These are phyloP conservation scores for barrel medic (Medicago truncatula) DNA, from an alignment of 306 rosid species.

Conservation along the genomic window DNA sequence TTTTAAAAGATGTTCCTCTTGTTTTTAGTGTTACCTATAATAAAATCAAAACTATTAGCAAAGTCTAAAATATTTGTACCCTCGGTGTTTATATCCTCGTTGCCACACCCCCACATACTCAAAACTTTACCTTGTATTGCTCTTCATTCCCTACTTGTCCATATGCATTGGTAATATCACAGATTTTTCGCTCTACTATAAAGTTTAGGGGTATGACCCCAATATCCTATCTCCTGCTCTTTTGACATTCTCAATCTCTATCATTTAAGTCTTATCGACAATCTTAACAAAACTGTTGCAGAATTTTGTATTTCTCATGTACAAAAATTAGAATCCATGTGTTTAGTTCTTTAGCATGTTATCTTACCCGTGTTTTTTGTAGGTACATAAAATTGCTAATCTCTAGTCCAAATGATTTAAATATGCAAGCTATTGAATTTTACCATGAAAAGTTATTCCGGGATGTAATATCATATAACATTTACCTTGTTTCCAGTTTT, in stretches of 20 bases:
- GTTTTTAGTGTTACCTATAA: too few species aligned
- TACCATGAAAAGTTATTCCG: slow-evolving; percentile 11
- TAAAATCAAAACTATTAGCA: too few species aligned
- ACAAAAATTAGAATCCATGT: neutral
- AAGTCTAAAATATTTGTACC: neutral
- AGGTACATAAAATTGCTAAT: slow-evolving; percentile 4
- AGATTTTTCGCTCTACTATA: neutral
- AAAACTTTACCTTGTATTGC: neutral
- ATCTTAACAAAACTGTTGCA: neutral
- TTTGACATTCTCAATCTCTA: neutral
- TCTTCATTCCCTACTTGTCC: neutral
- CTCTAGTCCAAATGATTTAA: neutral
- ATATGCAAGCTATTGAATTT: neutral
- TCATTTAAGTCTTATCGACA: neutral
- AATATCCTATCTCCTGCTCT: neutral
- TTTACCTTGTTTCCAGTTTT: slow-evolving; percentile 91
- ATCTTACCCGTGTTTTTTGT: neutral
- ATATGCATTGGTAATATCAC: neutral
- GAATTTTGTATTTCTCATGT: neutral
- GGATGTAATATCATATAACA: slow-evolving; percentile 26
- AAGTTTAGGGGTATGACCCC: neutral
- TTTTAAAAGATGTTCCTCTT: too few species aligned
- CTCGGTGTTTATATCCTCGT: neutral
- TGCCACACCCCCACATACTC: neutral
- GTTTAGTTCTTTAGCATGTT: neutral